Evolutionary conservation across 2,329 filamentous ascomycete species (phyloP).

Genomic region (Penicillium aurantiogriseum): DNA sequence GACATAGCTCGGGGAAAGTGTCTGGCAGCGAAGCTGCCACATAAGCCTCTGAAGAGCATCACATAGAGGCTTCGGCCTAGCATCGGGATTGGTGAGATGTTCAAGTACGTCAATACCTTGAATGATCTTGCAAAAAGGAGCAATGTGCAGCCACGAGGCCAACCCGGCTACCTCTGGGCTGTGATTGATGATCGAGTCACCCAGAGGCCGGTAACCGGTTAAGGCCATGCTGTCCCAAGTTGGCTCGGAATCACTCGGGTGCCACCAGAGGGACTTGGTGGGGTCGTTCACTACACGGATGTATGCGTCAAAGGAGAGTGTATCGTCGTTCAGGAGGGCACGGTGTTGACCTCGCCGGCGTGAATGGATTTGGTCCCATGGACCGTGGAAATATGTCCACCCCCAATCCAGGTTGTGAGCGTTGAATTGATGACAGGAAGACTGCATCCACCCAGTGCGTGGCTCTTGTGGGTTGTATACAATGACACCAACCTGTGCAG

Average conservation of each 20-base stretch:
- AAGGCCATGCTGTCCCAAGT: conserved; percentile 57
- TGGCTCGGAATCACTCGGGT: conserved; percentile 53
- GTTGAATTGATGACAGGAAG: conserved; percentile 60
- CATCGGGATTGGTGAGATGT: conserved; percentile 46
- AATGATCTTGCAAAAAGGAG: conserved; percentile 58
- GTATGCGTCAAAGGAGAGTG: conserved; percentile 61
- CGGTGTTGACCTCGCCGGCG: conserved; percentile 59
- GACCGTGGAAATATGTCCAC: conserved; percentile 61
- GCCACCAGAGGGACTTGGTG: conserved; percentile 61
- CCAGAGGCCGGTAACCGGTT: conserved; percentile 57
- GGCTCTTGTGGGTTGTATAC: conserved; percentile 64
- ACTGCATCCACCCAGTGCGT: conserved; percentile 56
- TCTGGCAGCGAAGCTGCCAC: conserved; percentile 50
- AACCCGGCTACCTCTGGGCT: conserved; percentile 54
- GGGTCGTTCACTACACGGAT: conserved; percentile 61
- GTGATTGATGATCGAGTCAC: conserved; percentile 46
- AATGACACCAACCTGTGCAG: conserved; percentile 62
- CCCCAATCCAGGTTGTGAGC: conserved; percentile 60
- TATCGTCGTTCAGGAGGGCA: conserved; percentile 60
- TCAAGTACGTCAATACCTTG: conserved; percentile 51
- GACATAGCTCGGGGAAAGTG: conserved; percentile 40
- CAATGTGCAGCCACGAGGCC: conserved; percentile 58
- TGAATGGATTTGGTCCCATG: conserved; percentile 57
- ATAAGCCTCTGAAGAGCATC: conserved; percentile 53
- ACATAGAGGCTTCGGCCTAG: conserved; percentile 52